Evolutionary conservation across 1,284 basidiomycete genomes (phyloP).

Genomic region (Cryptococcus floricola): DNA sequence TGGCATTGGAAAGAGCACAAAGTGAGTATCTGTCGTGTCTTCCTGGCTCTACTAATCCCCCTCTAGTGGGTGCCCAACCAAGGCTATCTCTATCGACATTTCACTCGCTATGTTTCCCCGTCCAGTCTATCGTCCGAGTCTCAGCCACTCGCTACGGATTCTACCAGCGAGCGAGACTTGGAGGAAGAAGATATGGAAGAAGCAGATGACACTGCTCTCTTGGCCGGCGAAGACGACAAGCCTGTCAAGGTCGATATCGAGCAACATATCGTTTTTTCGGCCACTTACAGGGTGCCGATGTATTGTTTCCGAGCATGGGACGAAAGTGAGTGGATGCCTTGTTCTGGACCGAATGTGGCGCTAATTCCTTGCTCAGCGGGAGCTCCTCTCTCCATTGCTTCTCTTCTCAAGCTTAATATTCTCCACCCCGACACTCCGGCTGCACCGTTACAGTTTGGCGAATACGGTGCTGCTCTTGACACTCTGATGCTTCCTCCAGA

Average conservation of each 20-base stretch:
- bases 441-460: conserved; percentile 3
- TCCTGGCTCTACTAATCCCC: background rate
- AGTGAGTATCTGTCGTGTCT: conserved; percentile 6
- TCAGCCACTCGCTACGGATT: background rate
- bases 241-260: conserved; percentile 17
- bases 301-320: conserved; percentile 34
- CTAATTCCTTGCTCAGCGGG: conserved; percentile 18
- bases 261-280: conserved; percentile 24
- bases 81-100: conserved; percentile 25
- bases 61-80: conserved; percentile 13
- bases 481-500: conserved; percentile 16
- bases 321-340: conserved; percentile 23
- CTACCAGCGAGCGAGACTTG: background rate
- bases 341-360: background rate
- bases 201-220: conserved; percentile 1
- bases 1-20: conserved; percentile 27
- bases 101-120: conserved; percentile 4
- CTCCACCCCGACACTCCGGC: conserved; percentile 1
- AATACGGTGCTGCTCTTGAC: conserved; percentile 7
- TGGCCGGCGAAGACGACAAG: background rate
- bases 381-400: conserved; percentile 17
- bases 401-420: conserved; percentile 9
- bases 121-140: background rate
- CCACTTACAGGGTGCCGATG: conserved; percentile 30
- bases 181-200: conserved; percentile 8